Conservation (phyloP, 139 green algal species). For the Chlorella sp. region DNA sequence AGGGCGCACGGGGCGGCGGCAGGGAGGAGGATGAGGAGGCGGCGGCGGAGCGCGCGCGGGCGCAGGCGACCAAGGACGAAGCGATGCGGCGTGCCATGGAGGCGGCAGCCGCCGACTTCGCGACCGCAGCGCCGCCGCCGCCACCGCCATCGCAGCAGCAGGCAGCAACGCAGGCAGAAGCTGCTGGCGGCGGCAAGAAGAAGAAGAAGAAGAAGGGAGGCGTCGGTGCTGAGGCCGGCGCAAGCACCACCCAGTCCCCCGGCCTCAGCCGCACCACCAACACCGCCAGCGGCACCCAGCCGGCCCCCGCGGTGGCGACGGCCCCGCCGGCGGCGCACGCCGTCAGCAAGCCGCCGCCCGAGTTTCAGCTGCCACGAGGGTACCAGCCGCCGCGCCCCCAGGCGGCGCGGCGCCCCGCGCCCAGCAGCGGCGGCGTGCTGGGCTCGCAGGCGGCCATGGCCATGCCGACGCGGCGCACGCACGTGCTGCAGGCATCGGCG, state of each 20-base stretch:
- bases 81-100: not conserved
- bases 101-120: not conserved
- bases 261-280: not conserved
- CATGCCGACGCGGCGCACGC: not conserved
- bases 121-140: not conserved
- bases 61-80: not conserved
- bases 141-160: not conserved
- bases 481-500: not conserved
- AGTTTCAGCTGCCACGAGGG: slow-evolving; percentile 8
- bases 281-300: not conserved
- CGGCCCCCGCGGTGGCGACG: not conserved
- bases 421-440: not conserved
- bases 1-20: not conserved
- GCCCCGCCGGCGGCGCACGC: not conserved
- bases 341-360: not conserved
- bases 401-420: not conserved
- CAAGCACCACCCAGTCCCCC: not conserved
- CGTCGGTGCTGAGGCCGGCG: not conserved
- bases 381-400: not conserved
- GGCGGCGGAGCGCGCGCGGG: not conserved
- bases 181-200: not conserved
- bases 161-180: not conserved
- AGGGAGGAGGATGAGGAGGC: not conserved
- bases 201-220: too few species aligned
- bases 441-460: not conserved